Evolutionary conservation across 1,284 basidiomycete species (phyloP).

Genomic region (Rhodofomes roseus): DNA sequence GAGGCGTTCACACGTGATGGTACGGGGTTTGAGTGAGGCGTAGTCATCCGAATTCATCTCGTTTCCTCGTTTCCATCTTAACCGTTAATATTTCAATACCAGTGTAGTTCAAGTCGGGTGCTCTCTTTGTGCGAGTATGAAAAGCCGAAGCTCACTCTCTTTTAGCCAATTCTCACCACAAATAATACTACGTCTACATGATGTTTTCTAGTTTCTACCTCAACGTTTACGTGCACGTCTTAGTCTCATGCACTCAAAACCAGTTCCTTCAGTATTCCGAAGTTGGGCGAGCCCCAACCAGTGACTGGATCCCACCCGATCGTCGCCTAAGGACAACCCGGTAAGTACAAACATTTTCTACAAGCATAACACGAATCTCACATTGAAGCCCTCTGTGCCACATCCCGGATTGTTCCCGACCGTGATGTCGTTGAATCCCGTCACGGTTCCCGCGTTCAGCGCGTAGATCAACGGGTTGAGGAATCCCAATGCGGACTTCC

Average conservation of each 20-base stretch:
- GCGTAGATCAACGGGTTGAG: slow-evolving; percentile 46
- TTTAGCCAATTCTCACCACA: no score
- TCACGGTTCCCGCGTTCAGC: slow-evolving; percentile 15
- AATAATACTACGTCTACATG: no score
- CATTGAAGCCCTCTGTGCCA: slow-evolving; percentile 28
- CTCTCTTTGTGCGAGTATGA: no score
- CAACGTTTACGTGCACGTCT: no score
- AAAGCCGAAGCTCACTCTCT: no score
- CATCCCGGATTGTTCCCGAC: slow-evolving; percentile 27
- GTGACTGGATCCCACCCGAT: slow-evolving; percentile 37
- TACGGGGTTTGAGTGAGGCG: no score
- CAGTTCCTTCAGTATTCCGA: slow-evolving; percentile 23
- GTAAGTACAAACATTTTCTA: background rate
- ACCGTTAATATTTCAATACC: no score
- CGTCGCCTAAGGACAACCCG: slow-evolving; percentile 10
- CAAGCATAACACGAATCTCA: slow-evolving; percentile 6
- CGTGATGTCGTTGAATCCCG: slow-evolving; percentile 43
- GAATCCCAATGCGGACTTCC: slow-evolving; percentile 43
- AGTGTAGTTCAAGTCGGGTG: no score
- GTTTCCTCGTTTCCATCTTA: no score
- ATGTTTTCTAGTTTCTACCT: no score
- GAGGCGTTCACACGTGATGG: no score
- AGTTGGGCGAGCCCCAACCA: slow-evolving; percentile 32
- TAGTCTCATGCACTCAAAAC: background rate
- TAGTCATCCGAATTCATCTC: no score